Base-by-base conservation (phyloP, 2,329 filamentous ascomycete species). In the Trichoderma cornu-damae region DNA sequence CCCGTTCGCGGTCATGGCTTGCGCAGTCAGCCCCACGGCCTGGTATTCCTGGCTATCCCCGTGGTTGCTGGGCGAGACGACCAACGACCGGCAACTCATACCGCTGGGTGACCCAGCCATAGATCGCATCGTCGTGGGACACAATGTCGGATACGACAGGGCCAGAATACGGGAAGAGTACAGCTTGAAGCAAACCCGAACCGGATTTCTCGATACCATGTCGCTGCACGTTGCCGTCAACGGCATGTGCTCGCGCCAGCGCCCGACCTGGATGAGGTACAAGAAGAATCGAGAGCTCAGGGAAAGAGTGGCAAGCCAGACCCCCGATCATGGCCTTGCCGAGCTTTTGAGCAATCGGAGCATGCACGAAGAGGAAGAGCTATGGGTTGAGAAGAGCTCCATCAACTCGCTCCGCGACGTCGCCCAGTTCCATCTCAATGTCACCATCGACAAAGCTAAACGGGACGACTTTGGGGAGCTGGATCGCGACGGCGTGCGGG, bases 1-100 rank as follows among this genome's bases (percentile, higher is more conserved):
- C 63, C 86, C 88, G 0, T 99, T 90, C 71, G 91, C 95, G 0
- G 90, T 96, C 58, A 97, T 99, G 90, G 94, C 95, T 20, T 97
- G 93, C 69, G 94, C 95, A 12, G 89, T 86, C 16, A 91, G 91
- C 64, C 86, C 90, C 0, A 92, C 85, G 3, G 86, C 91, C 28
- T 99, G 95, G 95, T 99, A 99, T 74, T 90, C 87, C 0, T 99
- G 94, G 94, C 73, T 99, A 53, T 99, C 94, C 11, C 94, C 94
- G 0, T 99, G 93, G 93, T 75, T 99, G 34, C 74, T 99, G 16
- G 89, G 86, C 28, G 90, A 97, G 75, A 87, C 89, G 1, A 77
- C 88, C 34, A 84, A 84, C 30, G 81, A 90, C 66, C 82, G 84
- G 47, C 93, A 99, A 60, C 76, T 99, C 11, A 87, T 99, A 48